Percentiles rank a stretch among this genome's conserved stretches.
Evolutionary conservation across 257 asterid species (phyloP).

Genomic region (Verbascum thapsus): DNA sequence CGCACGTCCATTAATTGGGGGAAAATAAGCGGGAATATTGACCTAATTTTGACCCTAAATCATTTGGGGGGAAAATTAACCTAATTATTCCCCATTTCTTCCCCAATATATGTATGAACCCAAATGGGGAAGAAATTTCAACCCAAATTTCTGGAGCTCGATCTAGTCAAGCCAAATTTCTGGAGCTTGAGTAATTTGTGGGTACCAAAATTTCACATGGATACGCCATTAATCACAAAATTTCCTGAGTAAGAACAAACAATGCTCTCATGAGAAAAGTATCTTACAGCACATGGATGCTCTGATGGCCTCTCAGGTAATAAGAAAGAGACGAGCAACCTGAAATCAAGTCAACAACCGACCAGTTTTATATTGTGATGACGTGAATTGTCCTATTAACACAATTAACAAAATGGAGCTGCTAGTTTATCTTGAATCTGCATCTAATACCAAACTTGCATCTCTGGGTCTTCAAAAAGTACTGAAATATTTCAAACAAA

Average conservation of each 20-base stretch:
- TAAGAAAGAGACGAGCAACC: constrained; percentile 58
- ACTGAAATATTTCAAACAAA: constrained; percentile 49
- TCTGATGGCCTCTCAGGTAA: constrained; percentile 98
- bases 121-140: too few species aligned
- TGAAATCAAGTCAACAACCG: constrained; percentile 41
- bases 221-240: too few species aligned
- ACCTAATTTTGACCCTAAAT: too few species aligned
- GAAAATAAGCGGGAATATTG: too few species aligned
- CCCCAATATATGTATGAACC: too few species aligned
- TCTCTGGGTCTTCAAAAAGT: constrained; percentile 82
- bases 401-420: constrained; percentile 31
- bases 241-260: constrained; percentile 20
- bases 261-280: constrained; percentile 31
- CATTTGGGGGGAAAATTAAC: too few species aligned
- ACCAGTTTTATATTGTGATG: constrained; percentile 18
- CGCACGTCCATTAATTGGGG: too few species aligned
- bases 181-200: too few species aligned
- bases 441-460: constrained; percentile 90
- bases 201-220: too few species aligned
- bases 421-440: constrained; percentile 66
- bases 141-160: too few species aligned
- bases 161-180: too few species aligned
- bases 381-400: constrained; percentile 14
- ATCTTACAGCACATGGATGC: constrained; percentile 87
- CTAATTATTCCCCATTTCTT: too few species aligned